Conservation (phyloP, 1,284 basidiomycete genomes). For the Sutorius eximius region DNA sequence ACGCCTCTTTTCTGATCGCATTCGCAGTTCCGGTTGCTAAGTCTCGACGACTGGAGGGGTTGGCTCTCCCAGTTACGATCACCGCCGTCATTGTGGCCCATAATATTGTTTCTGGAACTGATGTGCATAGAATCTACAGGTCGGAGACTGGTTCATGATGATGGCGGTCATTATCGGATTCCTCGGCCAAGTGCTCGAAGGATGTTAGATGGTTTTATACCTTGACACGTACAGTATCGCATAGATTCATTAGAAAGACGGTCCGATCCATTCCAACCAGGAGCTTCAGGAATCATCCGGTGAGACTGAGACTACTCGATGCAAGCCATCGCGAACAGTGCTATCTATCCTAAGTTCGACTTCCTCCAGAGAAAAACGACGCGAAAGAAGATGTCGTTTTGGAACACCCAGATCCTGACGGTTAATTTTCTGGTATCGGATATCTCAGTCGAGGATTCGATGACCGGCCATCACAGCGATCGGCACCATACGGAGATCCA, state of each 20-base stretch:
- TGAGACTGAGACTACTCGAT: too few species aligned
- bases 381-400: too few species aligned
- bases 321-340: too few species aligned
- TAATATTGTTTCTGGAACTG: neutral
- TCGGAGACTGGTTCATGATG: neutral
- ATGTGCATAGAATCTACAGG: neutral
- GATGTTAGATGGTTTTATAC: neutral
- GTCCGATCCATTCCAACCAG: too few species aligned
- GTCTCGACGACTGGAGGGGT: neutral
- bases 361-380: too few species aligned
- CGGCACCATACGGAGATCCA: neutral
- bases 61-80: neutral
- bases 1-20: constrained; percentile 6
- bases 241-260: neutral
- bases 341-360: too few species aligned
- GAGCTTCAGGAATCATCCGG: too few species aligned
- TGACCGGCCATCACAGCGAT: neutral
- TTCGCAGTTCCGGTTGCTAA: neutral
- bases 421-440: neutral
- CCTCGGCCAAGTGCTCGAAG: neutral
- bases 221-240: neutral
- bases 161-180: neutral
- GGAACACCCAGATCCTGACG: too few species aligned
- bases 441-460: neutral
- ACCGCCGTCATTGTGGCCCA: neutral